Base-by-base conservation (phyloP, 768 basidiomycete genomes). In the Trametes coccinea region DNA sequence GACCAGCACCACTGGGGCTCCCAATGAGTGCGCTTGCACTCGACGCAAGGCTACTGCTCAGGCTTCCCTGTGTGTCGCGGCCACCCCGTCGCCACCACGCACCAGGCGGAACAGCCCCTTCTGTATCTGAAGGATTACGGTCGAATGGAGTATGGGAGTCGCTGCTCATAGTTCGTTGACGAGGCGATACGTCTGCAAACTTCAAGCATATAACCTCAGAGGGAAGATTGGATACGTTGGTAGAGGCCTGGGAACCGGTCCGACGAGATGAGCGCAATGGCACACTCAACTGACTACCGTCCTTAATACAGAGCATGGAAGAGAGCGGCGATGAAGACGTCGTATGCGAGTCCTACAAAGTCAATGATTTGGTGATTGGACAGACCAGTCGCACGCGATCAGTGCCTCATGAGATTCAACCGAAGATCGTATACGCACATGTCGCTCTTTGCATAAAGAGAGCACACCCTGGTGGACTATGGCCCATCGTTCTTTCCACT, bases 401-500 rank as follows among this genome's bases (percentile, higher is more conserved):
- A 47, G 17, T 22, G 46, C 46, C 1, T 44, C 1, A 27, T 47
- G 17, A 47, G 27, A 5, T 29, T n/a, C 17, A 27, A 1, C 16
- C 8, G 8, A 17, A 2, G 5, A 22, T 9, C n/a, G 46, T n/a
- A 47, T 22, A 76, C 80, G 56, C 66, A 88, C 89, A 61, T 78
- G 72, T 31, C 80, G 78, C 29, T 81, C 77, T 66, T 80, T 84
- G 66, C 77, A 84, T 14, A 90, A 68, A 53, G 73, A 77, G n/a
- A 90, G 70, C 22, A 76, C 67, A 0, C 85, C 87, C 27, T 84
- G 80, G 55, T 78, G 75, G 31, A 90, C 79, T n/a, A 88, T 76
- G 46, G 85, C 75, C 83, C 85, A 88, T 4, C 85, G 74, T 16
- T 83, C 77, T 45, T 80, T 79, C 89, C 89, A 90, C 52, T 87